These are phyloP conservation scores for Penicillium sclerotigenum DNA, from an alignment of 2,329 filamentous ascomycete genomes.

Conservation along the genomic window DNA sequence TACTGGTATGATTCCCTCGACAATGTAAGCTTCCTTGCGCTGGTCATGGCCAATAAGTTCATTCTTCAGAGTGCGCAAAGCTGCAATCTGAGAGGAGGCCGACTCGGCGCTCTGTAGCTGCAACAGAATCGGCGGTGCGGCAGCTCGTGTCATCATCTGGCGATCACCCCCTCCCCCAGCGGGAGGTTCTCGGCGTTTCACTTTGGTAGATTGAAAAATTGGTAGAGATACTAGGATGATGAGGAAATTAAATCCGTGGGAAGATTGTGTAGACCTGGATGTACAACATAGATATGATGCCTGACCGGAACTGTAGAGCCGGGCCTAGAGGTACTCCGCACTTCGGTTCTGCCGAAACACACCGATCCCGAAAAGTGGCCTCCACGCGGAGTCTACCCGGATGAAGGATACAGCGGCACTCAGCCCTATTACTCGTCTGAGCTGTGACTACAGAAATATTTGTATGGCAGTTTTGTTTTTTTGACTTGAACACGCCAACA, in stretches of 20 bases:
- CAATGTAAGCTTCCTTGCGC: slow-evolving; percentile 77
- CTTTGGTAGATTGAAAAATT: not conserved
- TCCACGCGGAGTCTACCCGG: too few relatives aligned
- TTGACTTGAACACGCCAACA: not conserved
- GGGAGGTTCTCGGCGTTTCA: slow-evolving; percentile 13
- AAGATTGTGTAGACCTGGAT: not conserved
- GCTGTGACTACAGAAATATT: not conserved
- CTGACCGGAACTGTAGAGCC: slow-evolving; percentile 1
- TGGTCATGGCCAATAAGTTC: slow-evolving; percentile 83
- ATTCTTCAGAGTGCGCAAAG: slow-evolving; percentile 76
- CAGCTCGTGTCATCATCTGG: slow-evolving; percentile 54
- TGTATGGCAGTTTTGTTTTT: too few relatives aligned
- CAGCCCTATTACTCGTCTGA: not conserved
- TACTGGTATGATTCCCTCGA: slow-evolving; percentile 60
- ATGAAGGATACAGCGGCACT: not conserved
- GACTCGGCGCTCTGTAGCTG: slow-evolving; percentile 56
- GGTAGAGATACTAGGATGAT: not conserved
- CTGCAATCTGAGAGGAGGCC: slow-evolving; percentile 45
- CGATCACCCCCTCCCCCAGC: slow-evolving; percentile 32
- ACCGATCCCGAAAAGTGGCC: not conserved
- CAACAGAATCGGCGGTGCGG: slow-evolving; percentile 53
- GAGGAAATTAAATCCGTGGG: not conserved
- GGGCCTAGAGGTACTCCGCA: slow-evolving; percentile 4
- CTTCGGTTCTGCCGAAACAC: not conserved
- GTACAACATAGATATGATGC: not conserved